Conservation (phyloP, 345 rosid species). For the Physaria fendleri region DNA sequence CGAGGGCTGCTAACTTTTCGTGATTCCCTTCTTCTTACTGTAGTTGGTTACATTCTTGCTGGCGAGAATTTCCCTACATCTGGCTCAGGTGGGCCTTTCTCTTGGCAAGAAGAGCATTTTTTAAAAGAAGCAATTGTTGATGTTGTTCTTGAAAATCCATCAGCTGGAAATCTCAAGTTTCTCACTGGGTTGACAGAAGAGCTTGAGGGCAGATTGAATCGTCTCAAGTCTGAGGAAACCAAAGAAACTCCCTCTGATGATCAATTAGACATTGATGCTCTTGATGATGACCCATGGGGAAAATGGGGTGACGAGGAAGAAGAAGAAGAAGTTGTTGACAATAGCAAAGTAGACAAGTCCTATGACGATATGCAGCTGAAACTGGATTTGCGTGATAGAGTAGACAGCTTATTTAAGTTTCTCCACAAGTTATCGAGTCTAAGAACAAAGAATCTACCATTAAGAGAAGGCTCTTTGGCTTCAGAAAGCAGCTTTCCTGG, state of each 20-base stretch:
- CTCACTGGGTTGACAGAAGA: conserved; percentile 61
- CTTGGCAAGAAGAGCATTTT: conserved; percentile 97
- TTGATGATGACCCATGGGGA: conserved; percentile 98
- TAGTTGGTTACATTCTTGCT: conserved; percentile 77
- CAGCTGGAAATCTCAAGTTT: conserved; percentile 62
- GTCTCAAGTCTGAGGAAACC: conserved; percentile 35
- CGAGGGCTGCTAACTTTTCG: conserved; percentile 59
- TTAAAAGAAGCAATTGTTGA: conserved; percentile 83
- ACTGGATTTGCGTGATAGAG: conserved; percentile 83
- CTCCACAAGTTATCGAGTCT: conserved; percentile 71
- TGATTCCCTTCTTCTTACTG: conserved; percentile 70
- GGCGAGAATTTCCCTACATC: conserved; percentile 96
- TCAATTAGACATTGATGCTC: conserved; percentile 60
- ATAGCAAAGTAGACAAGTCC: conserved; percentile 39
- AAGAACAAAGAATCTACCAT: conserved; percentile 40
- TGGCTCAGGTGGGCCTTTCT: conserved; percentile 83
- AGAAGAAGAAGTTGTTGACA: conserved; percentile 47
- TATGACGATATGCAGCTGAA: conserved; percentile 79
- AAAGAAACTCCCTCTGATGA: conserved; percentile 37
- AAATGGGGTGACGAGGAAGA: conserved; percentile 88
- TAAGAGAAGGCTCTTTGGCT: conserved; percentile 49
- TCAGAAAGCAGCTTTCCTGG: conserved; percentile 44
- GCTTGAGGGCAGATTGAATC: conserved; percentile 55
- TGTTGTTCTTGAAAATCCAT: conserved; percentile 67
- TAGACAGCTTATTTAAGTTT: conserved; percentile 70